Base-by-base conservation (phyloP, 192 early-diverging fungal genomes). In the Entophlyctis helioformis region DNA sequence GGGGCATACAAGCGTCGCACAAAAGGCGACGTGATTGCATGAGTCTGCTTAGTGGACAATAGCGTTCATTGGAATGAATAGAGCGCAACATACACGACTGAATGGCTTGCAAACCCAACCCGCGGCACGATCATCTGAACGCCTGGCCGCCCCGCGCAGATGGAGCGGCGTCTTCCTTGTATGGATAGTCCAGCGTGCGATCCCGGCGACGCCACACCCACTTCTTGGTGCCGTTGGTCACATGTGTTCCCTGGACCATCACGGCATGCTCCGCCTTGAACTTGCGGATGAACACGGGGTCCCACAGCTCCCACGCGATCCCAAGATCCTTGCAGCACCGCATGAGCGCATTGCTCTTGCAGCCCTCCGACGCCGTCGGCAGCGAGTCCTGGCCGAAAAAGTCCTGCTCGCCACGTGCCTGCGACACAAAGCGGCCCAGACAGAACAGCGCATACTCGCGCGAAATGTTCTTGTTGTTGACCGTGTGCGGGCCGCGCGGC, bases 281-380 rank as follows among this genome's bases (percentile, higher is more conserved):
- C 37, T 83, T 66, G 15, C 83, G 68, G 42, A 98, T 81, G 53
- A 87, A 95, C 0, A 62, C 53, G 20, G 94, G 94, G 44, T 98
- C 91, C 85, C 91, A 95, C 39, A 98, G 65, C 60, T 98, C 91
- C 26, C 74, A 85, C 0, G 87, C 58, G 24, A 61, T 26, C 13
- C 64, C 64, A 40, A 97, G 67, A 69, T 98, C 94, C 55, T 98
- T 98, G 67, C 91, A 98, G 64, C 91, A 95, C 25, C 91, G 78
- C 74, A 94, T 86, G 39, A 98, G 63, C 2, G 94, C 92, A 51
- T 93, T 96, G 24, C 81, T 84, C 63, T 91, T 96, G 59, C 74
- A 77, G 1, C 62, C 87, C 65, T 94, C 91, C 0, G 83, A 74
- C 0, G 87, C 87, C 0, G 89, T 92, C 0, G 89, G 74, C 34